A percentile compares a stretch with the other conserved stretches of the same genome.
Evolutionary conservation across 305 asterid genomes (phyloP).

Genomic region (Solanum chacoense): DNA sequence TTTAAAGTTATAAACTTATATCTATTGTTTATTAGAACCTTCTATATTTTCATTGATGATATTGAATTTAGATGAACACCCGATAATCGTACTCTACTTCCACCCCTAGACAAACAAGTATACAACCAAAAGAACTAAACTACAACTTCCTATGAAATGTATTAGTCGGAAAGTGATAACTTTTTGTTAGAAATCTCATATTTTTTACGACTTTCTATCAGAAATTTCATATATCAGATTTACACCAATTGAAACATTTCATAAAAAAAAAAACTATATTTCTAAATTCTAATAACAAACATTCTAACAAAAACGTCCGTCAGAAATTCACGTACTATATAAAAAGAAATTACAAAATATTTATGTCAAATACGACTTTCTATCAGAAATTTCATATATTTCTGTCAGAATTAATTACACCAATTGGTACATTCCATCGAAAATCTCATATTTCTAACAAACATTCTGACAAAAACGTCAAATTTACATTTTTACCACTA

Average conservation of each 20-base stretch:
- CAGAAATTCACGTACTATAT: background rate
- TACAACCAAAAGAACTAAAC: background rate
- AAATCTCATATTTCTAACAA: background rate
- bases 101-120: background rate
- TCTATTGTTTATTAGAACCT: background rate
- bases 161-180: no score
- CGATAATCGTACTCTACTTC: background rate
- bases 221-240: background rate
- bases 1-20: background rate
- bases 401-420: background rate
- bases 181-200: background rate
- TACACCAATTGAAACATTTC: background rate
- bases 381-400: background rate
- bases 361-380: background rate
- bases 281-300: background rate
- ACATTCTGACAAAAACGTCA: background rate
- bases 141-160: background rate
- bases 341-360: no score
- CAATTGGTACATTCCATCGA: background rate
- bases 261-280: no score
- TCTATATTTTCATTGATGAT: background rate
- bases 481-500: background rate
- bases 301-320: no score
- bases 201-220: background rate
- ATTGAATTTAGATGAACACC: accelerated